phyloP scores from a whole-genome alignment of 2,329 filamentous ascomycete genomes.

The Incumbomyces delicatus region DNA sequence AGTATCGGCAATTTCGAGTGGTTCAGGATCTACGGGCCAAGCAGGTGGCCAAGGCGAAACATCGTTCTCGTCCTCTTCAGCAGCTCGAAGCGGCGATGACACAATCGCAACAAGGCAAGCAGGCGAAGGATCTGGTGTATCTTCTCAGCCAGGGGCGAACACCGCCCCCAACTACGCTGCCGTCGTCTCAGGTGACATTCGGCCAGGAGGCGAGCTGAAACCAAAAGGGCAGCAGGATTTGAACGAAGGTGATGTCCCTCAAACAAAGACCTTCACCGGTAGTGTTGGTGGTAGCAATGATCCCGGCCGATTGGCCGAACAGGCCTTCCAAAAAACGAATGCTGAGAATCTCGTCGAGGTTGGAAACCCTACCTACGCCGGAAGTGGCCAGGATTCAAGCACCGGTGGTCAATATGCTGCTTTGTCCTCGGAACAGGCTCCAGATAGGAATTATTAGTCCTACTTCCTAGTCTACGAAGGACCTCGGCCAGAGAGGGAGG shows the following conservation, averaged over 20 bases:
- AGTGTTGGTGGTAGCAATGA: constrained; percentile 48
- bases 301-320: constrained; percentile 41
- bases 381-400: constrained; percentile 14
- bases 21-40: constrained; percentile 2
- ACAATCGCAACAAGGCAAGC: background rate
- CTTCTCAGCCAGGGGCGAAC: constrained; percentile 11
- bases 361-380: constrained; percentile 19
- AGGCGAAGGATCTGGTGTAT: background rate
- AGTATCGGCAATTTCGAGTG: background rate
- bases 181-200: constrained; percentile 15
- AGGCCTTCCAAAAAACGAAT: constrained; percentile 24
- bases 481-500: too few species aligned
- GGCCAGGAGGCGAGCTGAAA: constrained; percentile 26
- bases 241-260: constrained; percentile 31
- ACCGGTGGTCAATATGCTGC: constrained; percentile 11
- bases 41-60: background rate
- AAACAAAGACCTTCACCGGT: constrained; percentile 42
- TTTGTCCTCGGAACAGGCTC: constrained; percentile 13
- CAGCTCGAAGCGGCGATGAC: background rate
- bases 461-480: too few species aligned
- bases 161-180: constrained; percentile 21
- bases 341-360: constrained; percentile 23
- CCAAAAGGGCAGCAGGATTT: constrained; percentile 44
- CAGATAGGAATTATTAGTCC: background rate
- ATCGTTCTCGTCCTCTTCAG: background rate